Evolutionary conservation across 2,329 filamentous ascomycete genomes (phyloP), one percentile per base, ranked within the genome.

Genomic region (Clonostachys sp.): DNA sequence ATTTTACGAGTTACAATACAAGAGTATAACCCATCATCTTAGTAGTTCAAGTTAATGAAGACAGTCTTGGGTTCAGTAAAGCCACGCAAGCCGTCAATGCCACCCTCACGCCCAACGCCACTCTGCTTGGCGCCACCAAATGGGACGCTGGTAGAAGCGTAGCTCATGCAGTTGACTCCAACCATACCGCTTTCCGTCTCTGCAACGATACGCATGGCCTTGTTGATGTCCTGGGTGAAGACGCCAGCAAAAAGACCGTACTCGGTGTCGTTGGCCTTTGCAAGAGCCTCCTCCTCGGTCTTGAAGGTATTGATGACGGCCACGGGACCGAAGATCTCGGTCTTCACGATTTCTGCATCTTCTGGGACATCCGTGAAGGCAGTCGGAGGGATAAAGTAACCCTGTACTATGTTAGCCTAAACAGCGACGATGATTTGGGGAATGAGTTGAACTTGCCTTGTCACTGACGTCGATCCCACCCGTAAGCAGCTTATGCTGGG

Each of bases 31-130:
- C 24, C 24, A 30, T 9, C 24, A 40, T 8, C 10, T 42, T 42
- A 42, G 40, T 42, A 42, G 24, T 30, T 30, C 24, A 30, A 10
- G 24, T 30, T 30, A 10, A 34, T 81, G 74, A 10, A 81, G 75
- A 54, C 78, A 80, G 80, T 78, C 4, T 84, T 87, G 0, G 86
- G 88, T 5, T 72, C 72, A 5, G 83, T 86, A 13, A 80, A 86
- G 38, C 87, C 87, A 0, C 87, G 91, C 58, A 91, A 91, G 6
- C 83, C 83, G 47, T 30, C 24, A 10, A 30, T 30, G 2, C 24
- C 24, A 30, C 9, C 10, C 34, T 46, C 41, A 12, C 80, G 61
- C 2, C 80, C 77, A 58, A 81, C 78, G 5, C 80, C 80, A 58
- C 71, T 76, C 65, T 81, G 74, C 65, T 84, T 84, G 7, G 82